Evolutionary conservation across 345 rosid species (phyloP).

Genomic region (Boechera divaricarpa): DNA sequence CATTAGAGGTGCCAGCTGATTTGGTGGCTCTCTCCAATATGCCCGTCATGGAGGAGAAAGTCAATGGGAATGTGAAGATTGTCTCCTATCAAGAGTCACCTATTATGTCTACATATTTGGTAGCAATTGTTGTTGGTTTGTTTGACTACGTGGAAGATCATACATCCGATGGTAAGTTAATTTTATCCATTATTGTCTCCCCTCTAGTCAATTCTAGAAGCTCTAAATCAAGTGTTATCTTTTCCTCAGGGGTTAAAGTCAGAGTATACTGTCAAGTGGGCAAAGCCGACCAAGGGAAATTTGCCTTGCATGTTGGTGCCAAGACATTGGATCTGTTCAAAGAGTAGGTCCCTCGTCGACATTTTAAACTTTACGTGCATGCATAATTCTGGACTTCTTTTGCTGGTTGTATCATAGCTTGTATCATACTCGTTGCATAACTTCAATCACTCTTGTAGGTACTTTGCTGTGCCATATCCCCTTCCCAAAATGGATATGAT

Average conservation of each 20-base stretch:
- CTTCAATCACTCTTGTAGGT: conserved; percentile 50
- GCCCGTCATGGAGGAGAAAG: conserved; percentile 76
- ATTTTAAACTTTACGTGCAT: conserved; percentile 7
- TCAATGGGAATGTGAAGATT: conserved; percentile 65
- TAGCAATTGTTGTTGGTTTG: conserved; percentile 89
- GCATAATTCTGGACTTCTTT: conserved; percentile 11
- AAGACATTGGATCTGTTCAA: conserved; percentile 83
- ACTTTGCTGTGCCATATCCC: conserved; percentile 86
- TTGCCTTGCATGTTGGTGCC: conserved; percentile 93
- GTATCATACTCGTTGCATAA: conserved; percentile 23
- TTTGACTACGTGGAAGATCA: conserved; percentile 89
- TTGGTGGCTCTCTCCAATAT: conserved; percentile 92
- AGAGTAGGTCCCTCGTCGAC: conserved; percentile 58
- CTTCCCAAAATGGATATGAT: conserved; percentile 98
- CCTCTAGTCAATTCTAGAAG: conserved; percentile 11
- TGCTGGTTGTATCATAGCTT: conserved; percentile 20
- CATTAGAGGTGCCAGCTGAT: conserved; percentile 81
- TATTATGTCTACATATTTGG: conserved; percentile 94
- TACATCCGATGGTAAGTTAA: conserved; percentile 77
- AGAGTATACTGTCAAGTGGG: conserved; percentile 94
- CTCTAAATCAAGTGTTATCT: conserved; percentile 25
- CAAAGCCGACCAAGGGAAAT: conserved; percentile 82
- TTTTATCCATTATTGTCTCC: background rate
- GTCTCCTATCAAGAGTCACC: conserved; percentile 87
- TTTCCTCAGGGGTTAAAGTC: conserved; percentile 71